Evolutionary conservation across 2,329 filamentous ascomycete genomes (phyloP).

Genomic region (Aureobasidium sp.): DNA sequence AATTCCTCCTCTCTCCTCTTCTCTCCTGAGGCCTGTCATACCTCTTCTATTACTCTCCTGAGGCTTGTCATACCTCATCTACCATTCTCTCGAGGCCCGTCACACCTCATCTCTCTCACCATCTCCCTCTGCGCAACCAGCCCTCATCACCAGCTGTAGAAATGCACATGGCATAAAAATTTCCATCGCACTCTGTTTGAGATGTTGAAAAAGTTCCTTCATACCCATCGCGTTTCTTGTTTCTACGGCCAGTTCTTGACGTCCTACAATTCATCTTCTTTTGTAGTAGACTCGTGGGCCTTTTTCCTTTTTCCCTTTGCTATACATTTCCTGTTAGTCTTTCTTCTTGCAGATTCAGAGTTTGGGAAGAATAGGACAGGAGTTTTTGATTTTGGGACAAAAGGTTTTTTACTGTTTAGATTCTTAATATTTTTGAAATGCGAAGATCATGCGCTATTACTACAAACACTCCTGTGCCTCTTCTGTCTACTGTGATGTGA

Average conservation of each 20-base stretch:
- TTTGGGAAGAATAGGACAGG: too few relatives aligned
- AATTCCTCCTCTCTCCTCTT: neutral
- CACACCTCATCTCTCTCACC: neutral
- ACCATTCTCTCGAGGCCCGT: neutral
- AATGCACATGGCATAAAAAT: neutral
- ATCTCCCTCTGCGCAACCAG: neutral
- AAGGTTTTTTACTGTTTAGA: too few relatives aligned
- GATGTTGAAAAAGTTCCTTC: neutral
- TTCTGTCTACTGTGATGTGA: too few relatives aligned
- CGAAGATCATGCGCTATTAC: too few relatives aligned
- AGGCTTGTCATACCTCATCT: neutral
- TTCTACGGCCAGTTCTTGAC: neutral
- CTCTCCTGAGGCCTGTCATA: neutral
- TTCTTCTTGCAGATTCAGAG: neutral
- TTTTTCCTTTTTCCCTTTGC: neutral
- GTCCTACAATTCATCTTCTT: neutral
- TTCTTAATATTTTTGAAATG: too few relatives aligned
- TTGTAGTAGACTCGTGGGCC: neutral
- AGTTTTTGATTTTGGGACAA: neutral
- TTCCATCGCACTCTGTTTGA: neutral
- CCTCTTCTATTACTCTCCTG: neutral
- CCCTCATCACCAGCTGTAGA: neutral
- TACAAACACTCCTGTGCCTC: too few relatives aligned
- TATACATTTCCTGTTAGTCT: neutral
- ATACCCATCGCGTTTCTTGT: neutral